Evolutionary conservation across 2,329 filamentous ascomycete species (phyloP), one percentile per base, ranked within the genome.

Genomic region (Diatrype stigma): DNA sequence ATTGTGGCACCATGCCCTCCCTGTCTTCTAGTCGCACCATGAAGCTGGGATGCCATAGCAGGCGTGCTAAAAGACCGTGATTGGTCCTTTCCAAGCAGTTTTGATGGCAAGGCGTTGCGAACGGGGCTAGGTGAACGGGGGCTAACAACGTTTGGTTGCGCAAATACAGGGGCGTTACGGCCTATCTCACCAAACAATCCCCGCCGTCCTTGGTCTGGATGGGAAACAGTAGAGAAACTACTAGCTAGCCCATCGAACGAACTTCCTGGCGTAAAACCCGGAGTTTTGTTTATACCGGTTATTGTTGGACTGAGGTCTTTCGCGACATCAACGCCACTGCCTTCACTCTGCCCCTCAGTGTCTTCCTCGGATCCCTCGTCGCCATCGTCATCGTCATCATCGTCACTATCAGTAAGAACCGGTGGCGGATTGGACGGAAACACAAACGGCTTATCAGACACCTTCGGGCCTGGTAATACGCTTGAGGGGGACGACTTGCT

Each of bases 71-170:
- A 78, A 1, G 82, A 85, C 47, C 82, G 75, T 12, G 73, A 70
- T 2, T 73, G 67, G 28, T 85, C 81, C 21, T 73, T 69, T 48
- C 76, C 69, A 6, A 75, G 59, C 26, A 79, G 60, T 58, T 77
- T 73, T 52, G 72, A 67, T 30, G 82, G 81, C 28, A 83, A 69
- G 38, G 80, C 76, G 48, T 76, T 73, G 32, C 86, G 81, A 23
- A 89, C 71, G 1, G 88, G 87, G 56, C 87, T 91, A 1, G 88
- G 87, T 10, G 87, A 90, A 34, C 86, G 81, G 45, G 87, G 85
- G 56, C 81, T 85, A n/a, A 74, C 72, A 19, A 71, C 72, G 32
- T 67, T 75, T 22, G 80, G 73, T 32, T 79, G 80, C 10, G 81
- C 72, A 50, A 88, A 80, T 22, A 78, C 55, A 0, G 81, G 79